Percentiles rank a stretch among this genome's conserved stretches.
Conservation (phyloP, 106 monocot species). For the Cymbidium sinense region DNA sequence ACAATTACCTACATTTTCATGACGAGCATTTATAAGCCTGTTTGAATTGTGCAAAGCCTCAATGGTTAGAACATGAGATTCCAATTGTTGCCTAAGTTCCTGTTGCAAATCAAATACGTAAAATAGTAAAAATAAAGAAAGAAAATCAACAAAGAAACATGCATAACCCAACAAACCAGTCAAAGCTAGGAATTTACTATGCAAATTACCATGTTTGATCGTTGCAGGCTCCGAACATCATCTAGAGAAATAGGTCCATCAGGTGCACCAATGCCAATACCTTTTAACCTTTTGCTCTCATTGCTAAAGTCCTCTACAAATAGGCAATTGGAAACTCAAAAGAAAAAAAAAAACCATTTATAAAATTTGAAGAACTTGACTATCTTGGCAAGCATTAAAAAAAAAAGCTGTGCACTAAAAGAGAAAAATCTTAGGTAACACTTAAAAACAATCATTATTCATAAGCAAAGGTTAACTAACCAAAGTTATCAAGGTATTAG, state of each 20-base stretch:
- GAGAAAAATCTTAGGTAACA: background rate
- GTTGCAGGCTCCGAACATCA: slow-evolving; percentile 93
- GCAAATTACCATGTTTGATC: slow-evolving; percentile 68
- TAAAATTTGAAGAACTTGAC: background rate
- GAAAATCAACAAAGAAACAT: slow-evolving; percentile 6
- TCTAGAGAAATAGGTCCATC: slow-evolving; percentile 93
- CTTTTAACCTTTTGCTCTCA: slow-evolving; percentile 82
- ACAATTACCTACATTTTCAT: slow-evolving; percentile 67
- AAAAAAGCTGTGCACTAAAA: background rate
- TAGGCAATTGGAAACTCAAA: slow-evolving; percentile 4
- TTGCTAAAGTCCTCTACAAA: slow-evolving; percentile 31
- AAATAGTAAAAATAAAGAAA: background rate
- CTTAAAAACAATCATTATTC: background rate
- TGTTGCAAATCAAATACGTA: slow-evolving; percentile 15
- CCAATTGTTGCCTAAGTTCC: slow-evolving; percentile 91
- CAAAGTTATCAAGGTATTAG: background rate
- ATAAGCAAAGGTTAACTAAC: background rate
- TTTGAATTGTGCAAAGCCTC: slow-evolving; percentile 56
- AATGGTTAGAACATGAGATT: slow-evolving; percentile 74
- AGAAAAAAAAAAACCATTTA: background rate
- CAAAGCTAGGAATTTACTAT: background rate
- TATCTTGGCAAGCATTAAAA: background rate
- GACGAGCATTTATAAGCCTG: slow-evolving; percentile 30
- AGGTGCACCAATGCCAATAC: slow-evolving; percentile 90
- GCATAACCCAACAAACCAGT: background rate